These are phyloP conservation scores for Phytophthora meadii DNA, from an alignment of 352 stramenopile species.

Conservation along the genomic window DNA sequence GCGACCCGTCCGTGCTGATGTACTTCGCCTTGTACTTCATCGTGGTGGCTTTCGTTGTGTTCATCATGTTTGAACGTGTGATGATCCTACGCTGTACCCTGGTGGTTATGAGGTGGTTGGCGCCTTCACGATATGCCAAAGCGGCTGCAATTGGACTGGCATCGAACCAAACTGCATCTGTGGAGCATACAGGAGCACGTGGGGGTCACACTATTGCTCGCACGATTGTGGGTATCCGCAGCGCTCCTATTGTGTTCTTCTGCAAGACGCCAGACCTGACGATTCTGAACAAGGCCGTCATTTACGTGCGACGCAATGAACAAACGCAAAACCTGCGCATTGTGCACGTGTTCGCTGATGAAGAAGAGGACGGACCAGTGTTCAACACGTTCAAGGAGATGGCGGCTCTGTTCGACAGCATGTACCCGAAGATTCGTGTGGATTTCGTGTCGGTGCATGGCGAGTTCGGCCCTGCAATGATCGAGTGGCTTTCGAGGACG, in stretches of 20 bases:
- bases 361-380: slow-evolving; percentile 21
- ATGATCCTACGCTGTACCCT: slow-evolving; percentile 45
- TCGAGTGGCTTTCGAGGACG: slow-evolving; percentile 77
- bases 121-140: slow-evolving; percentile 41
- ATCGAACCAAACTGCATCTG: not conserved
- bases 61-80: slow-evolving; percentile 66
- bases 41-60: slow-evolving; percentile 46
- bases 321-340: slow-evolving; percentile 87
- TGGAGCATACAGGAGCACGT: slow-evolving; percentile 47
- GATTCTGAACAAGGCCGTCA: slow-evolving; percentile 90
- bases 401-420: slow-evolving; percentile 14
- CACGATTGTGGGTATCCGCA: slow-evolving; percentile 55
- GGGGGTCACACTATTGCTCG: slow-evolving; percentile 55
- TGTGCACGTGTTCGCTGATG: slow-evolving; percentile 71
- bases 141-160: slow-evolving; percentile 15
- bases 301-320: slow-evolving; percentile 90
- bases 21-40: slow-evolving; percentile 70
- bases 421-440: slow-evolving; percentile 89
- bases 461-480: slow-evolving; percentile 64
- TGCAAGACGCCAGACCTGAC: slow-evolving; percentile 87
- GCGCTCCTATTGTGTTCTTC: slow-evolving; percentile 87
- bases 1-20: slow-evolving; percentile 53
- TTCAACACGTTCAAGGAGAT: slow-evolving; percentile 14
- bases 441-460: slow-evolving; percentile 71
- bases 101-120: slow-evolving; percentile 42